Conservation (phyloP, 805 yeast species). For the Saccharomycopsis vini region DNA sequence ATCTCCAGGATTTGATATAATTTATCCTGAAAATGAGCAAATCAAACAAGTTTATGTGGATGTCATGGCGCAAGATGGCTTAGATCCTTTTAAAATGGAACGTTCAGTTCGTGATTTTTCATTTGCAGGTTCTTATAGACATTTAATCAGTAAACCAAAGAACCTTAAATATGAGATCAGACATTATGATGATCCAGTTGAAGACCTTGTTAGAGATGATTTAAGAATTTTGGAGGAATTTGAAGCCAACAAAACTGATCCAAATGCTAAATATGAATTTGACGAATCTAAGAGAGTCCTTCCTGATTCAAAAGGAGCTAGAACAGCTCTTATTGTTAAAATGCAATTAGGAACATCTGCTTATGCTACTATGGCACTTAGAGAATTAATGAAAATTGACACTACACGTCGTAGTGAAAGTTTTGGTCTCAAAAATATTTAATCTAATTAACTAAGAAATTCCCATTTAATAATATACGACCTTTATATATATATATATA, state of each 20-base stretch:
- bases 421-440: slow-evolving; percentile 32
- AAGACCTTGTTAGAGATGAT: slow-evolving; percentile 75
- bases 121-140: slow-evolving; percentile 82
- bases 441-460: too few species aligned
- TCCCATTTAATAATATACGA: too few species aligned
- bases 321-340: slow-evolving; percentile 63
- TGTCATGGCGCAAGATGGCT: slow-evolving; percentile 69
- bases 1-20: slow-evolving; percentile 92
- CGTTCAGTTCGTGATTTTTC: slow-evolving; percentile 84
- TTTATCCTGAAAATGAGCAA: slow-evolving; percentile 64
- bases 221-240: slow-evolving; percentile 41
- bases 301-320: slow-evolving; percentile 32
- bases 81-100: slow-evolving; percentile 80
- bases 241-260: slow-evolving; percentile 13
- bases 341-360: slow-evolving; percentile 78
- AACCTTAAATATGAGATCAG: slow-evolving; percentile 53
- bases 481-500: too few species aligned
- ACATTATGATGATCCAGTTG: slow-evolving; percentile 53
- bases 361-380: slow-evolving; percentile 95
- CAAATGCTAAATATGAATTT: slow-evolving; percentile 14
- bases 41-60: slow-evolving; percentile 55
- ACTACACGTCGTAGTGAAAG: slow-evolving; percentile 48
- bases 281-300: slow-evolving; percentile 11
- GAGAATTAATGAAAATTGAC: slow-evolving; percentile 80
- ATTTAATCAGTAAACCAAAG: slow-evolving; percentile 56